These are phyloP conservation scores for Emericellopsis cladophorae DNA, from an alignment of 2,329 filamentous ascomycete species.

Conservation along the genomic window DNA sequence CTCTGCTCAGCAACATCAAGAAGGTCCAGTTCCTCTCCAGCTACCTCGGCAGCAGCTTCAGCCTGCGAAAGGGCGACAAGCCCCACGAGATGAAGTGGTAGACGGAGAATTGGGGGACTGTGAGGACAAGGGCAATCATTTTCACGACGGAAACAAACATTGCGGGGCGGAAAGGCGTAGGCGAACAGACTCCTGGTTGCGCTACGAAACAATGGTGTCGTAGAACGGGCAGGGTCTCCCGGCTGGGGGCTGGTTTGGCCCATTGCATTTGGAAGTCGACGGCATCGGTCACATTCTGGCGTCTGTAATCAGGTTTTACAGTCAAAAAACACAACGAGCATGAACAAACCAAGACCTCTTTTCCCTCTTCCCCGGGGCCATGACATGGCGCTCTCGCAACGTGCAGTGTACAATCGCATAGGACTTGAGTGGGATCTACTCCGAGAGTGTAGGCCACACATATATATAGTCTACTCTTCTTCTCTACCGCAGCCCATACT, in stretches of 20 bases:
- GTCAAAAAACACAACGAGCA: constrained; percentile 39
- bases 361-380: no score
- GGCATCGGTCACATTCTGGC: constrained; percentile 53
- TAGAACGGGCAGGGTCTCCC: constrained; percentile 30
- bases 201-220: neutral
- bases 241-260: constrained; percentile 46
- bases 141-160: constrained; percentile 1
- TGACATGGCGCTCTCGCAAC: no score
- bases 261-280: constrained; percentile 55
- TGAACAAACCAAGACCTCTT: constrained; percentile 14
- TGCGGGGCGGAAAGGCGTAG: constrained; percentile 6
- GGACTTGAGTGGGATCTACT: neutral
- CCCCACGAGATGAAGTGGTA: constrained; percentile 99
- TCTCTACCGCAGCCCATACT: neutral
- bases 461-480: neutral
- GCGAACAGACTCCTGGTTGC: neutral
- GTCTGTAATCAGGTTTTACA: constrained; percentile 55
- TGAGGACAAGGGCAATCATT: constrained; percentile 1
- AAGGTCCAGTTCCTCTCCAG: constrained; percentile 88
- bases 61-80: constrained; percentile 97
- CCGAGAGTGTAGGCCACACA: neutral
- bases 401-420: neutral
- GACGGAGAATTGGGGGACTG: constrained; percentile 18
- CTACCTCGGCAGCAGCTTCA: constrained; percentile 95
- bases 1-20: constrained; percentile 90